phyloP scores from a whole-genome alignment of 1,284 basidiomycete genomes.

The Laetiporus sulphureus region DNA sequence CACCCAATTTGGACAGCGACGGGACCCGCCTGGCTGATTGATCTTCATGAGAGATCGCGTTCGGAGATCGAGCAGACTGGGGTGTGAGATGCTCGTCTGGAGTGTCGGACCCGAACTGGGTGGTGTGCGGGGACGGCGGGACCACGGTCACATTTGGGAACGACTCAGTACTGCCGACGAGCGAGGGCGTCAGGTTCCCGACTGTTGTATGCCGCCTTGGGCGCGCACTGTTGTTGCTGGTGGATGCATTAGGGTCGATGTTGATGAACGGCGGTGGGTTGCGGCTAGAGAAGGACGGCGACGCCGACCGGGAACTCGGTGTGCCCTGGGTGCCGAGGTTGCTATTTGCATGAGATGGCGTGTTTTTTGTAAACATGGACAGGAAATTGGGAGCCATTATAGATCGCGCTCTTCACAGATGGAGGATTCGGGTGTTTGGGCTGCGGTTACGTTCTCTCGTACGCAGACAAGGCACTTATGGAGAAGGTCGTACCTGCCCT shows the following conservation, averaged over 20 bases:
- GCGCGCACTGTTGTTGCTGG: constrained; percentile 9
- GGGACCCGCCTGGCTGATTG: constrained; percentile 2
- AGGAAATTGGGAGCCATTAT: constrained; percentile 31
- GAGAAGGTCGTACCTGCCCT: too few relatives aligned
- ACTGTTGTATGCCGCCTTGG: constrained; percentile 7
- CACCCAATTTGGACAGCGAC: constrained; percentile 4
- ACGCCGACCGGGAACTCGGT: constrained; percentile 16
- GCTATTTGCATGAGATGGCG: constrained; percentile 8
- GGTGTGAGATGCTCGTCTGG: constrained; percentile 14
- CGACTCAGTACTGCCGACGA: constrained; percentile 11
- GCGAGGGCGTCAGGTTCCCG: constrained; percentile 8
- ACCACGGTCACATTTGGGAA: constrained; percentile 48
- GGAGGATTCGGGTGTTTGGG: too few relatives aligned
- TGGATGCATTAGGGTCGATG: constrained; percentile 14
- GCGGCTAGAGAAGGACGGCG: constrained; percentile 11
- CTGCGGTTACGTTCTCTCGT: too few relatives aligned
- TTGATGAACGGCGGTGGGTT: constrained; percentile 18
- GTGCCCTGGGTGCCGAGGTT: constrained; percentile 13
- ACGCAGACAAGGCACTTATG: too few relatives aligned
- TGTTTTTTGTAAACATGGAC: constrained; percentile 29
- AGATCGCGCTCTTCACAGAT: too few relatives aligned
- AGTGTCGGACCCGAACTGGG: constrained; percentile 17
- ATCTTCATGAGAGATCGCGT: constrained; percentile 4
- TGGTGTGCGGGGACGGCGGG: constrained; percentile 45
- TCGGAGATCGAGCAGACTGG: constrained; percentile 7